A percentile compares a stretch with the other conserved stretches of the same genome.
phyloP scores from a whole-genome alignment of 1,284 basidiomycete species.

The Paramarasmius palmivorus region DNA sequence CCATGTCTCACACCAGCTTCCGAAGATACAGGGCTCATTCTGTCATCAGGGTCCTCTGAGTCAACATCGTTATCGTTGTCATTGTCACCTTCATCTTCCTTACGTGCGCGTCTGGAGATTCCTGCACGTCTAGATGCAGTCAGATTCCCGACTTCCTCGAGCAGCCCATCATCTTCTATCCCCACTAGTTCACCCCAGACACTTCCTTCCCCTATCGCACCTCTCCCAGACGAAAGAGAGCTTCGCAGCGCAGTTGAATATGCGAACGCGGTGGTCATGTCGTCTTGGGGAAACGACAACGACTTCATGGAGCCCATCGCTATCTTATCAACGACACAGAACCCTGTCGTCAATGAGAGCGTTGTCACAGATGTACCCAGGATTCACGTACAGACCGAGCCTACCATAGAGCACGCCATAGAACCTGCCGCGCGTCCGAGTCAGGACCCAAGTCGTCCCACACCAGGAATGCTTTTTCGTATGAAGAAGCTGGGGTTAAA shows the following conservation, averaged over 20 bases:
- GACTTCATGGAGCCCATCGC: slow-evolving; percentile 16
- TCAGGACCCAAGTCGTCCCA: neutral
- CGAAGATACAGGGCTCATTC: neutral
- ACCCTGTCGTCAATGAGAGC: neutral
- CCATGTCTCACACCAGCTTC: neutral
- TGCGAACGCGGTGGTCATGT: slow-evolving; percentile 32
- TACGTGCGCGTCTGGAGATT: neutral
- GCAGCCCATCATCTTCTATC: slow-evolving; percentile 8
- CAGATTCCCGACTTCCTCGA: neutral
- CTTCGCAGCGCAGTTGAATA: slow-evolving; percentile 29
- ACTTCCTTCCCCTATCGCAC: neutral
- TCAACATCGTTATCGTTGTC: neutral
- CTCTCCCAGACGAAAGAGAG: slow-evolving; percentile 5
- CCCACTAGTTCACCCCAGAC: slow-evolving; percentile 4
- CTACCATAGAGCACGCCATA: neutral
- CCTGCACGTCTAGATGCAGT: neutral
- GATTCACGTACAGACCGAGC: neutral
- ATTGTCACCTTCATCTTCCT: neutral
- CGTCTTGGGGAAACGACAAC: slow-evolving; percentile 29
- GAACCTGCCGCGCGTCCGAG: too few relatives aligned
- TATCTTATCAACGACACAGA: neutral
- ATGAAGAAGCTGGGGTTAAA: slow-evolving; percentile 9
- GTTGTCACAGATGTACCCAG: neutral
- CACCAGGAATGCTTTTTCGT: neutral
- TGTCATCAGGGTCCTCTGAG: neutral